These are phyloP conservation scores for Xylaria sp. DNA, from an alignment of 2,329 filamentous ascomycete genomes.

Conservation along the genomic window DNA sequence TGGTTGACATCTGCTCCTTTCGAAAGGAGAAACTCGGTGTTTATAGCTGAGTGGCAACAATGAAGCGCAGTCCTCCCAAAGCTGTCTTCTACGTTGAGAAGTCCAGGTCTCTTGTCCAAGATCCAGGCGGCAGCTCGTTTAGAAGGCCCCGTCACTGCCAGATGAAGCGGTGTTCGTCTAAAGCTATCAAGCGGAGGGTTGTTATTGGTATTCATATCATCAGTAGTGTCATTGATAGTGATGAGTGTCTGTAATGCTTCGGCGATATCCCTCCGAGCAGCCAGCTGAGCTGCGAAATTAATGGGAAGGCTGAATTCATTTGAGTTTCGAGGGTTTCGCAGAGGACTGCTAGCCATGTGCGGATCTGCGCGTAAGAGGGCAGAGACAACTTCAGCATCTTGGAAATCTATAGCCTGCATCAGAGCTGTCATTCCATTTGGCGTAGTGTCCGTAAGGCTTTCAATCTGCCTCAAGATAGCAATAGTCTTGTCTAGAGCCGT, in stretches of 20 bases:
- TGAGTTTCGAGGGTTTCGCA: conserved; percentile 1
- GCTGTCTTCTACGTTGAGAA: conserved; percentile 2
- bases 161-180: conserved; percentile 6
- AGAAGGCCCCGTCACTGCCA: conserved; percentile 8
- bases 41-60: conserved; percentile 5
- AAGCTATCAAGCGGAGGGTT: not conserved
- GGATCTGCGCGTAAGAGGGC: conserved; percentile 1
- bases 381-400: conserved; percentile 8
- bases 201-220: conserved; percentile 1
- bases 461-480: not conserved
- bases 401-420: conserved; percentile 12
- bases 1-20: conserved; percentile 4
- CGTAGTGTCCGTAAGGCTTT: conserved; percentile 3
- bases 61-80: conserved; percentile 8
- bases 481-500: conserved; percentile 3
- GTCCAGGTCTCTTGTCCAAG: conserved; percentile 4
- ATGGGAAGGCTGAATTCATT: conserved; percentile 6
- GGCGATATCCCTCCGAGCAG: conserved; percentile 8
- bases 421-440: conserved; percentile 9
- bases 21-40: conserved; percentile 4
- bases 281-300: conserved; percentile 10
- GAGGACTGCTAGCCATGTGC: not conserved
- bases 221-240: conserved; percentile 1
- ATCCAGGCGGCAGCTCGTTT: conserved; percentile 4
- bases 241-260: conserved; percentile 6